Percentiles rank a stretch among this genome's conserved stretches.
Conservation (phyloP, 2,329 filamentous ascomycete species). For the Esteya vermicola region DNA sequence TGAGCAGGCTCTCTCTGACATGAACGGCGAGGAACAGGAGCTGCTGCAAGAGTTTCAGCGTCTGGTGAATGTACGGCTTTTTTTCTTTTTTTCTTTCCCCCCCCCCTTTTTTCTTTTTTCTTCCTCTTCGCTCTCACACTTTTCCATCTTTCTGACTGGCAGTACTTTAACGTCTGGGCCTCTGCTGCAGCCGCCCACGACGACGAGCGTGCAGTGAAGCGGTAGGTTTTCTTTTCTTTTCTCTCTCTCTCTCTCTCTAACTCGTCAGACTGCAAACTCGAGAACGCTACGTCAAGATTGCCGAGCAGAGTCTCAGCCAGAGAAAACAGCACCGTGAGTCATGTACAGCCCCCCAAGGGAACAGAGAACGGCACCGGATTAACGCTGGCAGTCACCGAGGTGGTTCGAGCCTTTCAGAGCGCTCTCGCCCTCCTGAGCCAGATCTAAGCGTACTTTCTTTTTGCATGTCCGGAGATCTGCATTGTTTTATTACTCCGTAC, state of each 20-base stretch:
- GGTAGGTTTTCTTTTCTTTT: conserved; percentile 28
- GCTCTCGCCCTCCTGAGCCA: conserved; percentile 40
- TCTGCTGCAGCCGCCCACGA: conserved; percentile 58
- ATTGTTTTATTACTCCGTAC: too few relatives aligned
- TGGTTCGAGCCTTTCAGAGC: conserved; percentile 48
- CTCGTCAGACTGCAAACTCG: conserved; percentile 57
- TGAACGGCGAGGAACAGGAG: conserved; percentile 48
- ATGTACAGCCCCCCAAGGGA: not conserved
- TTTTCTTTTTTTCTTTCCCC: too few relatives aligned
- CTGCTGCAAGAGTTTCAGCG: conserved; percentile 53
- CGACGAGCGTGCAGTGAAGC: conserved; percentile 61
- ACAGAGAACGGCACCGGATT: too few relatives aligned
- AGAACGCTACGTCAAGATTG: conserved; percentile 58
- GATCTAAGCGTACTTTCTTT: not conserved
- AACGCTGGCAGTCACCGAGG: conserved; percentile 30
- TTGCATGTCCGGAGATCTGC: too few relatives aligned
- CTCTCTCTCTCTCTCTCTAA: not conserved
- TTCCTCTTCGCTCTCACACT: too few relatives aligned
- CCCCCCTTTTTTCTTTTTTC: too few relatives aligned
- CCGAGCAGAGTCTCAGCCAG: conserved; percentile 55
- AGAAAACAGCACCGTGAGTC: conserved; percentile 70
- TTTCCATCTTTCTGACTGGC: not conserved
- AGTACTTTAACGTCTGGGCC: conserved; percentile 76
- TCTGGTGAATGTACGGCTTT: conserved; percentile 43
- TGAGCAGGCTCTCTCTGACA: conserved; percentile 46